phyloP scores from a whole-genome alignment of 495 filamentous ascomycete species.

The Penicillium argentinense region DNA sequence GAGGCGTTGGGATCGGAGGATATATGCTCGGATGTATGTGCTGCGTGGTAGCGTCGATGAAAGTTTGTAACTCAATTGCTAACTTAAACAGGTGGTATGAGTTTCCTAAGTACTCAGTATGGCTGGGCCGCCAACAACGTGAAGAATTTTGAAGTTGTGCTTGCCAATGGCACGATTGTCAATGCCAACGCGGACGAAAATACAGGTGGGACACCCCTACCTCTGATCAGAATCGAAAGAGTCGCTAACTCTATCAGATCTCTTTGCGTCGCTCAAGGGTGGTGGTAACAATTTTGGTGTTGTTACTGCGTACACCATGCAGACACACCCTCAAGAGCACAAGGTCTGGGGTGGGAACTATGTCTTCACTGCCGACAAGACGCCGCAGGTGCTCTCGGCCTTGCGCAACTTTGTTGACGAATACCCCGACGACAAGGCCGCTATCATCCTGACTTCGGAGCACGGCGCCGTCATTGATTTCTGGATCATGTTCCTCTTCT shows the following conservation, averaged over 20 bases:
- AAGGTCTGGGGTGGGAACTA: slow-evolving; percentile 56
- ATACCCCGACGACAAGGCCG: slow-evolving; percentile 52
- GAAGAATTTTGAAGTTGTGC: slow-evolving; percentile 54
- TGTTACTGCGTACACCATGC: slow-evolving; percentile 54
- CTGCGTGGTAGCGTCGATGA: neutral
- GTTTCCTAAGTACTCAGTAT: slow-evolving; percentile 55
- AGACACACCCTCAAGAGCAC: slow-evolving; percentile 39
- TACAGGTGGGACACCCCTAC: slow-evolving; percentile 23
- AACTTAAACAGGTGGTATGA: slow-evolving; percentile 36
- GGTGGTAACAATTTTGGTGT: slow-evolving; percentile 62
- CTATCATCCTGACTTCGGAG: slow-evolving; percentile 55
- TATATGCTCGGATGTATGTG: slow-evolving; percentile 46
- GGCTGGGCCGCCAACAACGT: slow-evolving; percentile 58
- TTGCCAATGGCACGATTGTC: slow-evolving; percentile 54
- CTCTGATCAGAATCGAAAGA: neutral
- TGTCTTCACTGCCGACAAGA: slow-evolving; percentile 44
- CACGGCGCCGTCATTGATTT: slow-evolving; percentile 49
- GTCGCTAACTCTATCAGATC: slow-evolving; percentile 34
- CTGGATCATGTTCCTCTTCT: slow-evolving; percentile 64
- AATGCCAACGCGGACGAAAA: slow-evolving; percentile 43
- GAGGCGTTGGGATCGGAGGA: slow-evolving; percentile 40
- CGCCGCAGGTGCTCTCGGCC: slow-evolving; percentile 42
- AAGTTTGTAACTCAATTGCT: neutral
- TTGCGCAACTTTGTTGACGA: slow-evolving; percentile 53
- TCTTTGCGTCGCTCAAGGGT: slow-evolving; percentile 57